Percentiles rank a stretch among this genome's conserved stretches.
Evolutionary conservation across 371 early-diverging fungal species (phyloP).

Genomic region (Parasitella parasitica): DNA sequence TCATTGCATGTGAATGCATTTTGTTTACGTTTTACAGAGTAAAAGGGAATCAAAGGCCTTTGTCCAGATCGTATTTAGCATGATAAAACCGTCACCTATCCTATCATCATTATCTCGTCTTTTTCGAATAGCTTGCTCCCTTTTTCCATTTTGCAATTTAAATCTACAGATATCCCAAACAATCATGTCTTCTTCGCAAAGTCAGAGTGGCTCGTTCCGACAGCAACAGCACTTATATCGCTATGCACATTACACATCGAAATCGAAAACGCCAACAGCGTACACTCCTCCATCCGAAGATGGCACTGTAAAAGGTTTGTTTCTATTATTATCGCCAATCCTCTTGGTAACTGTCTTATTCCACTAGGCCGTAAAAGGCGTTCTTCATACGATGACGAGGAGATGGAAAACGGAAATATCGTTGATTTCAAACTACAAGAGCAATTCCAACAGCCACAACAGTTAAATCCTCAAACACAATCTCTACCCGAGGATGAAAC

Average conservation of each 20-base stretch:
- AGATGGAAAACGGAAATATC: conserved; percentile 12
- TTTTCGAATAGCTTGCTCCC: not conserved
- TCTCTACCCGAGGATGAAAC: conserved; percentile 5
- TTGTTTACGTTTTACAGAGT: too few relatives aligned
- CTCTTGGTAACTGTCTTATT: not conserved
- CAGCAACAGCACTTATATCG: conserved; percentile 38
- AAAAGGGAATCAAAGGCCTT: too few relatives aligned
- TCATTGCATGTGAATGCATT: not conserved
- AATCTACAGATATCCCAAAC: not conserved
- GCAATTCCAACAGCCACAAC: not conserved
- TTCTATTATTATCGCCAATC: too few relatives aligned
- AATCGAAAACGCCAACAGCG: conserved; percentile 28
- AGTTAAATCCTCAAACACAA: not conserved
- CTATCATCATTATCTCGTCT: not conserved
- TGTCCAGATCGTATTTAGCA: not conserved
- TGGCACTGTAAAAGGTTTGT: conserved; percentile 10
- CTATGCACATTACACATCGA: conserved; percentile 25
- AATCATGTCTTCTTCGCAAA: conserved; percentile 20
- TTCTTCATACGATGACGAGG: conserved; percentile 27
- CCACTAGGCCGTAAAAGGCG: conserved; percentile 24
- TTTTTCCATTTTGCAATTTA: not conserved
- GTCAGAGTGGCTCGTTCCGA: conserved; percentile 34
- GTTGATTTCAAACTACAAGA: conserved; percentile 2
- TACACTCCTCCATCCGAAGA: conserved; percentile 24
- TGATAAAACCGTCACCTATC: conserved; percentile 1